Percentiles rank a stretch among this genome's conserved stretches.
Conservation (phyloP, 2,329 filamentous ascomycete species). For the Chalara sp. region DNA sequence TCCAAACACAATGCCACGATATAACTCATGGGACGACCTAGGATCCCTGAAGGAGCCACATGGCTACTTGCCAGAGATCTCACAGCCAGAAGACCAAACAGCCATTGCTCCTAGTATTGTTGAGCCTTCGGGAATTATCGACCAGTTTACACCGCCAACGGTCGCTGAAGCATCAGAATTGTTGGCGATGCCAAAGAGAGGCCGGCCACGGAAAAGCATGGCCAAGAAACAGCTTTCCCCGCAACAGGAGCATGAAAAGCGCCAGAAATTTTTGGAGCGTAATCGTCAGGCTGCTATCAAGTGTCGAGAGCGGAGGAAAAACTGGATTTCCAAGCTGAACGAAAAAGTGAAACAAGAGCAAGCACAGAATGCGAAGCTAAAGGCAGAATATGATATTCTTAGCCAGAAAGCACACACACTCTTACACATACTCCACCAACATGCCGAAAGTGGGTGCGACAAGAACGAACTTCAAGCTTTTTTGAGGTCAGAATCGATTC, state of each 20-base stretch:
- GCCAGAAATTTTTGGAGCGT: constrained; percentile 49
- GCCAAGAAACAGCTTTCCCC: constrained; percentile 5
- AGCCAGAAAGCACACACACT: background rate
- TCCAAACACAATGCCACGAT: background rate
- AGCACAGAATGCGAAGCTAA: background rate
- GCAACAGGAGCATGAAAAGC: constrained; percentile 4
- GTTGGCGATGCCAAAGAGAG: background rate
- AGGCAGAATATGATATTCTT: background rate
- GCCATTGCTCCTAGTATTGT: too few species aligned
- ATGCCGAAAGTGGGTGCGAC: background rate
- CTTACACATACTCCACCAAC: background rate
- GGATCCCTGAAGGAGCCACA: background rate
- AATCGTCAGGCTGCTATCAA: constrained; percentile 70
- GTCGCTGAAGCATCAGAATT: background rate
- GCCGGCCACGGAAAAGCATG: background rate
- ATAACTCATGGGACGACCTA: background rate
- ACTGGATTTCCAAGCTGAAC: constrained; percentile 21
- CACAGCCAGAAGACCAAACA: background rate
- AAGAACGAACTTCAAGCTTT: background rate
- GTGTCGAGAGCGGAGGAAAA: constrained; percentile 61
- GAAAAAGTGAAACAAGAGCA: background rate
- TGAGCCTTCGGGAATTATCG: too few species aligned
- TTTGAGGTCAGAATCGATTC: background rate
- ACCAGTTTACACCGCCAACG: background rate
- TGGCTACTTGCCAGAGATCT: background rate